These are phyloP conservation scores for Leishmania mexicana DNA, from an alignment of 208 protist genomes.

Conservation along the genomic window DNA sequence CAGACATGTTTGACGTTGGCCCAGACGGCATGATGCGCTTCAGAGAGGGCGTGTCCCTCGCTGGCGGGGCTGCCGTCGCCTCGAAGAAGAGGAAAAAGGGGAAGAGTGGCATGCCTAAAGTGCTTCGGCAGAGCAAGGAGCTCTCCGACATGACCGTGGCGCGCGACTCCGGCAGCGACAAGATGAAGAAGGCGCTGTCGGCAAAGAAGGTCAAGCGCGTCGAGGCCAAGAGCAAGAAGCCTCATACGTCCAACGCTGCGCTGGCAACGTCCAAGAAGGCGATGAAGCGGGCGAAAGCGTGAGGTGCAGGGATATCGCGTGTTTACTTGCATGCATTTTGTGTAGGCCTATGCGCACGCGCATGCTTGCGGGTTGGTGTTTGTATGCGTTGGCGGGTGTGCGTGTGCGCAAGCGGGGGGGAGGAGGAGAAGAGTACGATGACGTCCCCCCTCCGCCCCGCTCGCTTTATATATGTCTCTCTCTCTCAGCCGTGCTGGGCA, in stretches of 20 bases:
- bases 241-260: neutral
- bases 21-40: slow-evolving; percentile 28
- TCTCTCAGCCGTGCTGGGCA: neutral
- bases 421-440: neutral
- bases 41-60: slow-evolving; percentile 9
- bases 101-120: slow-evolving; percentile 26
- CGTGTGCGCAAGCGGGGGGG: neutral
- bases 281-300: slow-evolving; percentile 2
- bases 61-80: neutral
- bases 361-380: neutral
- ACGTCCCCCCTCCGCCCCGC: neutral
- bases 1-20: slow-evolving; percentile 21
- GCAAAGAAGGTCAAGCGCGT: slow-evolving; percentile 20
- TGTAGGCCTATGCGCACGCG: neutral
- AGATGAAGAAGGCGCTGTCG: slow-evolving; percentile 18
- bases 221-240: slow-evolving; percentile 1
- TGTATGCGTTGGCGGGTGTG: neutral
- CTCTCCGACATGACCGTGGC: neutral
- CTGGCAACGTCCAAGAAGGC: neutral
- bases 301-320: neutral
- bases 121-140: slow-evolving; percentile 41
- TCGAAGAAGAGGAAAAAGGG: slow-evolving; percentile 9
- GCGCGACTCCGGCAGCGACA: slow-evolving; percentile 8
- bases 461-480: neutral
- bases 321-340: neutral